A percentile compares a stretch with the other conserved stretches of the same genome.
These are phyloP conservation scores for Rutstroemia sp. DNA, from an alignment of 2,329 filamentous ascomycete species.

Conservation along the genomic window DNA sequence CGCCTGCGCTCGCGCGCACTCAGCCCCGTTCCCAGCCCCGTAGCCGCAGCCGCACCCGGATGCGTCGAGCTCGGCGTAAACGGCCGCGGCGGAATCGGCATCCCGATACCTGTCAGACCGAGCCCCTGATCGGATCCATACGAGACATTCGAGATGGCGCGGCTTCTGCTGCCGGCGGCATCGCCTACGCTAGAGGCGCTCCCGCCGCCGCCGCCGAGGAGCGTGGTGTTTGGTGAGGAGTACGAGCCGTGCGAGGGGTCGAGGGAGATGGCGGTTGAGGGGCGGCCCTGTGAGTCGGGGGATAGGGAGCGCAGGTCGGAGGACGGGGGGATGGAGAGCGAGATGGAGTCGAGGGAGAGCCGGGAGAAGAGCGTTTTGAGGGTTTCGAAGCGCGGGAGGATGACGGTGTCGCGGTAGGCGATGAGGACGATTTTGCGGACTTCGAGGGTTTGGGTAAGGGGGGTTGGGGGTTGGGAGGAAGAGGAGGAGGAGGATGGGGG, in stretches of 20 bases:
- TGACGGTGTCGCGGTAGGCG: conserved; percentile 80
- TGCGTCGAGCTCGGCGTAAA: conserved; percentile 26
- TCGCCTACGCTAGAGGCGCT: conserved; percentile 39
- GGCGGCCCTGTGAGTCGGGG: conserved; percentile 45
- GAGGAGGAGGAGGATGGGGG: conserved; percentile 31
- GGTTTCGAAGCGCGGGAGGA: conserved; percentile 80
- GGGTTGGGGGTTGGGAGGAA: conserved; percentile 16
- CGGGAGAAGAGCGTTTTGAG: conserved; percentile 87
- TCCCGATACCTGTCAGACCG: conserved; percentile 20
- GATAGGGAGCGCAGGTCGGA: conserved; percentile 40
- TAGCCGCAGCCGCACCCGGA: conserved; percentile 7
- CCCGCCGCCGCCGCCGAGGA: conserved; percentile 49
- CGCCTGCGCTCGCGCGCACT: conserved; percentile 15
- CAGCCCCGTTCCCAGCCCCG: not conserved
- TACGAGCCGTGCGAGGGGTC: conserved; percentile 72
- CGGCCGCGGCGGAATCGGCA: conserved; percentile 24
- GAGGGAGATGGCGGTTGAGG: conserved; percentile 67
- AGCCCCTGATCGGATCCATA: conserved; percentile 39
- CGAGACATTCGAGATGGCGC: conserved; percentile 81
- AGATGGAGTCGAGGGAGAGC: conserved; percentile 68
- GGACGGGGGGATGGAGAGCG: conserved; percentile 36
- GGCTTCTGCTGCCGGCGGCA: conserved; percentile 54
- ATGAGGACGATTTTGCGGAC: conserved; percentile 83
- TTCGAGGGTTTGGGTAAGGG: conserved; percentile 54
- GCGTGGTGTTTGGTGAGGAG: conserved; percentile 70